Base-by-base conservation (phyloP, 2,329 filamentous ascomycete species). In the Hortaea sp. region DNA sequence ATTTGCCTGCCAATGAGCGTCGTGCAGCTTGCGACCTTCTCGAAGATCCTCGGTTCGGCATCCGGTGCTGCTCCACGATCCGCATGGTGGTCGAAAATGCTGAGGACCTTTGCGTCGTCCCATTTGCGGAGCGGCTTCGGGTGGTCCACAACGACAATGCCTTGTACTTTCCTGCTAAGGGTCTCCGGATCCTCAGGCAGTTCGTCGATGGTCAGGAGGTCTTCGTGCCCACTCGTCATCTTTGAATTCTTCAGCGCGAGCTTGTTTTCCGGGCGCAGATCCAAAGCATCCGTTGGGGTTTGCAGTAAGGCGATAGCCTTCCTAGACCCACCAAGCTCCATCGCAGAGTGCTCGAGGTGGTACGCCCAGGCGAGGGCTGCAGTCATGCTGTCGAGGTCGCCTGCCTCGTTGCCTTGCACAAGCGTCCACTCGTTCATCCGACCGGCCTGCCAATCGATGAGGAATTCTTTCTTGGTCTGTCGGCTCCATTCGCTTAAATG, bases 401-500 rank as follows among this genome's bases (percentile, higher is more conserved):
- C 69, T 10, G 66, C 69, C 44, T 71, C 68, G 51, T 73, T 73
- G 48, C 70, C 70, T 55, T 67, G 61, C 5, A 73, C 70, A 32
- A 73, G 59, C 10, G 59, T 66, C 70, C 70, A 73, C 55, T 72
- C 66, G 27, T 63, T 62, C 4, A 62, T 60, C 46, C 56, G 61
- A 9, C 66, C 66, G 4, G 59, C 64, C 49, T 73, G 70, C 69
- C 70, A 73, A 55, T 72, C 70, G 49, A 71, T 60, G 41, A 72
- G 54, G 41, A 73, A 73, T 10, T 64, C 57, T 39, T 67, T 69
- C 59, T 73, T 73, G 12, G 63, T 71, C 7, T 63, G 64, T 32
- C 70, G 68, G 28, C 66, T 69, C 70, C 70, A 73, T 53, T 73
- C 68, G 56, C 67, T 70, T 57, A 73, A 72, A 58, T 73, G 69